Base-by-base conservation (phyloP, 2,329 filamentous ascomycete species). In the Blastomyces parvus region DNA sequence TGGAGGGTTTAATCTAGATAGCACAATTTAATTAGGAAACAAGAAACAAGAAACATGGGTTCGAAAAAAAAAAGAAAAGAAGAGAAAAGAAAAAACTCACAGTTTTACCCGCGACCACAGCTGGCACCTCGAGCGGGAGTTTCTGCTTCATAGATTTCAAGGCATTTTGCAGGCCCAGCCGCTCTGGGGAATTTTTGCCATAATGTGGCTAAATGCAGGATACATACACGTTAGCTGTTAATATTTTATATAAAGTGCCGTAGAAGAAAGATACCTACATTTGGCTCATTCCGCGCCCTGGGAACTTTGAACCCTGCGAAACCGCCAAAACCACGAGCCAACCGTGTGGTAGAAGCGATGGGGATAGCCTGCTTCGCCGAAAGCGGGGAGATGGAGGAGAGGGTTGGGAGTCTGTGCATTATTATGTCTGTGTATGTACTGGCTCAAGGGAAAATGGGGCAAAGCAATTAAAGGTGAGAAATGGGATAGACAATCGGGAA, bases 271-370 rank as follows among this genome's bases (percentile, higher is more conserved):
- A 40, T 38, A 14, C 48, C 7, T 60, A 62, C 64, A 56, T 65
- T 65, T 25, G 62, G 62, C 25, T 65, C 64, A 33, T 65, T 65
- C 19, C 33, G 13, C 9, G 61, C 63, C n/a, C 50, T 64, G n/a
- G 64, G 64, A 42, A 59, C 62, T 19, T 42, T 61, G 60, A 65
- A 65, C 22, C 46, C 61, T 25, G 64, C 63, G n/a, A 61, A 53
- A 17, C 46, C 22, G n/a, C 33, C 59, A 27, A 61, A 61, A 44
- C 59, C 36, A 36, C 57, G 57, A 33, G 42, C 13, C 9, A 57
- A 40, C 4, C n/a, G 55, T n/a, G 36, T 2, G 11, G n/a, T 40
- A 25, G 36, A 57, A 25, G 55, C 2, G 13, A 40, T 27, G 36
- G 55, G n/a, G 25, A 13, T 25, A 36, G 36, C 36, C 22, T 42